Conservation (phyloP, 768 basidiomycete species). For the Fomitopsis serialis region DNA sequence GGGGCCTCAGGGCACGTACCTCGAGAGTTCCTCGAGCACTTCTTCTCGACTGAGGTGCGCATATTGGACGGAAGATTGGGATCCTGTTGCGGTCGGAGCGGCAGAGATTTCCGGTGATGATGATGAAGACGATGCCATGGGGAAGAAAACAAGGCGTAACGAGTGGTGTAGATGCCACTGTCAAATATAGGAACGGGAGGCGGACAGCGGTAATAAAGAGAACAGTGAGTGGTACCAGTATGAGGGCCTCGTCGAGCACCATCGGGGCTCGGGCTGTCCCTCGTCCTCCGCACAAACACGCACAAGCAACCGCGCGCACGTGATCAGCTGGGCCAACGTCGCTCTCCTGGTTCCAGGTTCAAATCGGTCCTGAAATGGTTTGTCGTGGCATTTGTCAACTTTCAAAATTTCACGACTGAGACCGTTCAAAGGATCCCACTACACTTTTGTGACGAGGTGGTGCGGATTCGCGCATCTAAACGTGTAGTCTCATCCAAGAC, state of each 20-base stretch:
- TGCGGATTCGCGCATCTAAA: too few species aligned
- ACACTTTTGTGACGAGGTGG: too few species aligned
- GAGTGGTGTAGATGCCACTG: constrained; percentile 26
- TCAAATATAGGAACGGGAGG: constrained; percentile 14
- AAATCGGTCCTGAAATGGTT: too few species aligned
- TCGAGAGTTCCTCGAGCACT: constrained; percentile 87
- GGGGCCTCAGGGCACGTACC: constrained; percentile 30
- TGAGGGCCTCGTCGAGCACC: constrained; percentile 2
- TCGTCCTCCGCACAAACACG: constrained; percentile 10
- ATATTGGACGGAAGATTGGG: constrained; percentile 57
- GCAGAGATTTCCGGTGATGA: constrained; percentile 70
- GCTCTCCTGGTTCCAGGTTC: too few species aligned
- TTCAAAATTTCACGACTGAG: too few species aligned
- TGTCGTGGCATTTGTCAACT: too few species aligned
- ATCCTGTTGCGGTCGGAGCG: constrained; percentile 35
- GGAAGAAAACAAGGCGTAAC: constrained; percentile 17
- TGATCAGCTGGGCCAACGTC: background rate
- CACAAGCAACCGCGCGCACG: background rate
- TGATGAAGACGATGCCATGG: constrained; percentile 73
- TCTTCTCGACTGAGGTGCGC: constrained; percentile 64
- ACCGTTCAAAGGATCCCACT: too few species aligned
- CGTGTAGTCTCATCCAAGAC: too few species aligned
- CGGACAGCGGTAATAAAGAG: background rate
- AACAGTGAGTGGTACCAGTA: constrained; percentile 1
- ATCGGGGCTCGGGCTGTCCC: background rate